Conservation (phyloP, 2,329 filamentous ascomycete species). For the Helminthosporium solani region DNA sequence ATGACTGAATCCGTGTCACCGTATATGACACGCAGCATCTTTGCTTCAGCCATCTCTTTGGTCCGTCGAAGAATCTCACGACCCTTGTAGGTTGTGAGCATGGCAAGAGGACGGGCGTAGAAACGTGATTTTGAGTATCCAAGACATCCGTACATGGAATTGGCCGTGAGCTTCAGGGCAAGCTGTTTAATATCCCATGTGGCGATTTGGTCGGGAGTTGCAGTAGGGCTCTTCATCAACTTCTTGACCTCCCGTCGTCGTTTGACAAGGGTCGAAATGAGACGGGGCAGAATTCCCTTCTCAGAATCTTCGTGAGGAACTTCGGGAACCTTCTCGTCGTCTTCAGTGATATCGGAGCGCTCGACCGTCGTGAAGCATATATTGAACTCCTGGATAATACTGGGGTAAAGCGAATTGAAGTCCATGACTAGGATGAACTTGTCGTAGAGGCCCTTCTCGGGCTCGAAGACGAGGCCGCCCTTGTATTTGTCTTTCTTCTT, state of each 20-base stretch:
- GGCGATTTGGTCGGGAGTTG: constrained; percentile 80
- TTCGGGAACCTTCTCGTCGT: constrained; percentile 86
- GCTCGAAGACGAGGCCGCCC: constrained; percentile 96
- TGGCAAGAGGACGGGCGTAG: constrained; percentile 90
- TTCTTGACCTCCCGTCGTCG: constrained; percentile 90
- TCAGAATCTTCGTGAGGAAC: constrained; percentile 72
- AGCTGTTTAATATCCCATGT: constrained; percentile 99
- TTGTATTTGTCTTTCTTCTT: constrained; percentile 99
- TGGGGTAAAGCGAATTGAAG: constrained; percentile 98
- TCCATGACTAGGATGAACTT: constrained; percentile 99
- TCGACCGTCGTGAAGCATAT: constrained; percentile 99
- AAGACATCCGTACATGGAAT: constrained; percentile 99
- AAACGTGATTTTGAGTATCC: constrained; percentile 97
- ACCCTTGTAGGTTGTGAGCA: constrained; percentile 95
- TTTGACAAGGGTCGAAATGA: constrained; percentile 89
- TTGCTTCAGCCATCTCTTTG: constrained; percentile 91
- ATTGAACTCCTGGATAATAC: constrained; percentile 98
- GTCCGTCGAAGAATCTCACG: constrained; percentile 96
- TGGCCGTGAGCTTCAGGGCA: constrained; percentile 94
- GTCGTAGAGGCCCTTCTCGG: constrained; percentile 95
- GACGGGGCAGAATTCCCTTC: constrained; percentile 81
- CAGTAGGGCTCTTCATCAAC: constrained; percentile 91
- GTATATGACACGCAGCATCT: constrained; percentile 91
- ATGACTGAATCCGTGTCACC: constrained; percentile 99
- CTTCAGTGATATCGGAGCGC: constrained; percentile 67